phyloP scores from a whole-genome alignment of 768 basidiomycete species.

The Inosperma sp. region DNA sequence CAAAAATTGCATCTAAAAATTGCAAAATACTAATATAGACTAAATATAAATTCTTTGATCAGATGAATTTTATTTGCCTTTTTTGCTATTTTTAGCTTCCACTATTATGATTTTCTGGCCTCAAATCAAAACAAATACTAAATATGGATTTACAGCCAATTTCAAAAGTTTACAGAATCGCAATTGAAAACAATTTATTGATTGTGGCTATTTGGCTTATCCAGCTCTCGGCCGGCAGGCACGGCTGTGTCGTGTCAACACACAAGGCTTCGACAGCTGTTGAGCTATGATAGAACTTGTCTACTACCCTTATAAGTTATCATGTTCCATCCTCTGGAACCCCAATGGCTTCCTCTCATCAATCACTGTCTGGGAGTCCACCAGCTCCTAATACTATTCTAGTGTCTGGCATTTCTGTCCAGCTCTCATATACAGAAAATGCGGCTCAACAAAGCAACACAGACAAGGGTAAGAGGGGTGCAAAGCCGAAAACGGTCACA shows the following conservation, averaged over 20 bases:
- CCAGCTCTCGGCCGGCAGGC: neutral
- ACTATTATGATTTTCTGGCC: too few relatives aligned
- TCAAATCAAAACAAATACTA: too few relatives aligned
- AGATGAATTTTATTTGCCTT: too few relatives aligned
- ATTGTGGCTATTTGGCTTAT: neutral
- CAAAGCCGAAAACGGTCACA: slow-evolving; percentile 4
- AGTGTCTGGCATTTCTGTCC: neutral
- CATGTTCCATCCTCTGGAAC: too few relatives aligned
- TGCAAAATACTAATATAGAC: too few relatives aligned
- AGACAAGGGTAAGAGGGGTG: neutral
- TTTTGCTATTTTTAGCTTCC: too few relatives aligned
- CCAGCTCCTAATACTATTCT: neutral
- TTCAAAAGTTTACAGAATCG: neutral
- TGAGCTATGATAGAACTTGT: too few relatives aligned
- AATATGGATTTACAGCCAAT: neutral
- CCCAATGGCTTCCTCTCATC: too few relatives aligned
- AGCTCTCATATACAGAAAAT: neutral
- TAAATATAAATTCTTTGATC: neutral
- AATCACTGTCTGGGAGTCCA: too few relatives aligned
- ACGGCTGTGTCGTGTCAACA: neutral
- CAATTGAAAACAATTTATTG: neutral
- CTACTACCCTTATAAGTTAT: too few relatives aligned
- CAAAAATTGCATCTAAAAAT: too few relatives aligned
- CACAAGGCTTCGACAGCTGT: too few relatives aligned
- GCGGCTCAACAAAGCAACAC: neutral